Evolutionary conservation across 768 basidiomycete species (phyloP).

Genomic region (Leccinum barrowsii): DNA sequence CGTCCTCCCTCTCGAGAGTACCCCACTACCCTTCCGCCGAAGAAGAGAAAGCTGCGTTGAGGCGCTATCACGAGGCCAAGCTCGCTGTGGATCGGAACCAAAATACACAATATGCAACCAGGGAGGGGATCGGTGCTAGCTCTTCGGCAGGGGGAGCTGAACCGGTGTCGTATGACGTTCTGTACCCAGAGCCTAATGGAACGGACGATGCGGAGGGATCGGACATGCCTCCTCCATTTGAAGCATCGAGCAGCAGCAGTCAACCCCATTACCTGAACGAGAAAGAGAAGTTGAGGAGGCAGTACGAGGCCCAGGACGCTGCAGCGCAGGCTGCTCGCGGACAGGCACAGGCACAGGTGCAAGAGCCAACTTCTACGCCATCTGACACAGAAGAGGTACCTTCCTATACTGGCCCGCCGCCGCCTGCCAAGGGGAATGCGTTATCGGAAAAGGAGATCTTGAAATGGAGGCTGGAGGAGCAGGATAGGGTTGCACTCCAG

Average conservation of each 20-base stretch:
- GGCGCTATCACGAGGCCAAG: constrained; percentile 67
- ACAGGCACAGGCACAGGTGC: constrained; percentile 9
- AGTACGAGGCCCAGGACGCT: constrained; percentile 66
- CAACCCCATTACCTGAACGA: constrained; percentile 46
- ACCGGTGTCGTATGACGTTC: constrained; percentile 60
- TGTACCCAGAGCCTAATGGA: constrained; percentile 46
- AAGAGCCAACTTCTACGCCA: constrained; percentile 16
- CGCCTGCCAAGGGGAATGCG: constrained; percentile 18
- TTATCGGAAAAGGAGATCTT: constrained; percentile 56
- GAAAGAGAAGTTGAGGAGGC: constrained; percentile 65
- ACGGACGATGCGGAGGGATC: constrained; percentile 18
- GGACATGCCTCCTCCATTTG: constrained; percentile 55
- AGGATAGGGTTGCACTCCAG: constrained; percentile 41
- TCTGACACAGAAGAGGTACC: constrained; percentile 19
- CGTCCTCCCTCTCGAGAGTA: constrained; percentile 26
- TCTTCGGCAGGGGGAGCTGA: constrained; percentile 24
- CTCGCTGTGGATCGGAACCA: constrained; percentile 65
- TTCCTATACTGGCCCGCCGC: constrained; percentile 20
- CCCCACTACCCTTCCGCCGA: constrained; percentile 61
- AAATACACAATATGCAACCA: constrained; percentile 26
- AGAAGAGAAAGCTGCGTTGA: constrained; percentile 71
- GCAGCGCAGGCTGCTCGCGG: constrained; percentile 37
- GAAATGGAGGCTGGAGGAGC: constrained; percentile 52
- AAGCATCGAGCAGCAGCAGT: constrained; percentile 34
- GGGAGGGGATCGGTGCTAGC: constrained; percentile 17